A percentile compares a stretch with the other conserved stretches of the same genome.
These are phyloP conservation scores for Aleurites moluccanus DNA, from an alignment of 441 rosid species.

Conservation along the genomic window DNA sequence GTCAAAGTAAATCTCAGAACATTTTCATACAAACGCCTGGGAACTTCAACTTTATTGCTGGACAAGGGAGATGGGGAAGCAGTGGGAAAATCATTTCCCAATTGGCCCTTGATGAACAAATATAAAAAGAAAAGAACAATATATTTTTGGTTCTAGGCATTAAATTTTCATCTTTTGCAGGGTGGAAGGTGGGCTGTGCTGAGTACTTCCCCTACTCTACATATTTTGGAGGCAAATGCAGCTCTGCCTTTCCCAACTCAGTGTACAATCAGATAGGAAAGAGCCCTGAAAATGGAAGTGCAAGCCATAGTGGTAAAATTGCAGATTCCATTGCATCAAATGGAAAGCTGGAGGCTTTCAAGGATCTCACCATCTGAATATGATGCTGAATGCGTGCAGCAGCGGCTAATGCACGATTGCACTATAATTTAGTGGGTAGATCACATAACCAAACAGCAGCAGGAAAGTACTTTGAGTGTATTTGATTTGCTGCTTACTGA, in stretches of 20 bases:
- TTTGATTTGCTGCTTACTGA: slow-evolving; percentile 17
- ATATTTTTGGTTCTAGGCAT: neutral
- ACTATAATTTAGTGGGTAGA: slow-evolving; percentile 15
- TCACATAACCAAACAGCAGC: slow-evolving; percentile 20
- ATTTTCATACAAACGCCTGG: neutral
- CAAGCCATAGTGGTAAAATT: slow-evolving; percentile 39
- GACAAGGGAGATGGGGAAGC: neutral
- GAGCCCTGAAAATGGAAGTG: slow-evolving; percentile 58
- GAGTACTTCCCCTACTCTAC: slow-evolving; percentile 73
- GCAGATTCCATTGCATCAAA: slow-evolving; percentile 51
- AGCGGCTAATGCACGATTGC: slow-evolving; percentile 15
- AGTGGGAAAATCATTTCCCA: neutral
- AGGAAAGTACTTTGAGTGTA: slow-evolving; percentile 2
- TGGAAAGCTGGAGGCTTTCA: slow-evolving; percentile 74
- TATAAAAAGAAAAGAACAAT: neutral
- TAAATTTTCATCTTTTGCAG: slow-evolving; percentile 40
- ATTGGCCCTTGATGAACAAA: neutral
- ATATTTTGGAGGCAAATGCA: slow-evolving; percentile 70
- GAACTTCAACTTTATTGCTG: neutral
- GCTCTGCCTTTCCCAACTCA: slow-evolving; percentile 59
- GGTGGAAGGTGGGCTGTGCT: slow-evolving; percentile 84
- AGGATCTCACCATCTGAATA: slow-evolving; percentile 61
- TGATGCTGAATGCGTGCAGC: slow-evolving; percentile 28
- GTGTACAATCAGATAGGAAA: slow-evolving; percentile 42
- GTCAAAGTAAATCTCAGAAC: neutral